phyloP scores from a whole-genome alignment of 2,329 filamentous ascomycete species.

The Plectosphaerella plurivora region DNA sequence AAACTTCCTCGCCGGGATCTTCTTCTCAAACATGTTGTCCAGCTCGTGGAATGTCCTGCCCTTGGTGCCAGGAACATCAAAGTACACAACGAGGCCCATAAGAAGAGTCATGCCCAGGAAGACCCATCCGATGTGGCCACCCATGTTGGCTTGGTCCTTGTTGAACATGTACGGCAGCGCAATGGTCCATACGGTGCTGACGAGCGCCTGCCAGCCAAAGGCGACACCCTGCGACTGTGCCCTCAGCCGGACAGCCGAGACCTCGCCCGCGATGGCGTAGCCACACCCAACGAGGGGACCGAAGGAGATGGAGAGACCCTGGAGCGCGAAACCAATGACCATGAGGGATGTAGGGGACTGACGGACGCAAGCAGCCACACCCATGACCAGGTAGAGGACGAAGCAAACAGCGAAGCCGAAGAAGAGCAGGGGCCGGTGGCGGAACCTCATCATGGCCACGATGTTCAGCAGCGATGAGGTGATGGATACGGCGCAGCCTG shows the following conservation, averaged over 20 bases:
- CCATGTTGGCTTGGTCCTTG: slow-evolving; percentile 25
- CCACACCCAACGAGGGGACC: slow-evolving; percentile 14
- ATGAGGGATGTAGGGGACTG: slow-evolving; percentile 9
- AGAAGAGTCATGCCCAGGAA: slow-evolving; percentile 27
- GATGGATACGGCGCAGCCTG: slow-evolving; percentile 13
- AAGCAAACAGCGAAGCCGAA: slow-evolving; percentile 10
- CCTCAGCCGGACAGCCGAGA: slow-evolving; percentile 7
- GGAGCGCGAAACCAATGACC: slow-evolving; percentile 13
- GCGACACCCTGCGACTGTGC: slow-evolving; percentile 10
- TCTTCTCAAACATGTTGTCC: slow-evolving; percentile 18
- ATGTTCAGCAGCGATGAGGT: slow-evolving; percentile 12
- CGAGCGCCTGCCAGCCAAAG: slow-evolving; percentile 6
- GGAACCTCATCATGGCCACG: slow-evolving; percentile 15
- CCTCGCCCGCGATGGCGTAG: slow-evolving; percentile 9
- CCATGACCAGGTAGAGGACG: slow-evolving; percentile 15
- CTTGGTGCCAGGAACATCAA: slow-evolving; percentile 21
- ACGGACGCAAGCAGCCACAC: slow-evolving; percentile 12
- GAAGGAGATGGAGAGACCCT: slow-evolving; percentile 13
- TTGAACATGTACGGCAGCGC: slow-evolving; percentile 23
- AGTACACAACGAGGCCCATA: slow-evolving; percentile 20
- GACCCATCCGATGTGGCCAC: slow-evolving; percentile 34
- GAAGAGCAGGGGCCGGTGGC: slow-evolving; percentile 15
- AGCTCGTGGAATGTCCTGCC: slow-evolving; percentile 23
- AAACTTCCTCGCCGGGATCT: slow-evolving; percentile 8
- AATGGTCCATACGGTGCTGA: slow-evolving; percentile 13